Conservation (phyloP, 2,329 filamentous ascomycete genomes). For the Fusarium sp. region DNA sequence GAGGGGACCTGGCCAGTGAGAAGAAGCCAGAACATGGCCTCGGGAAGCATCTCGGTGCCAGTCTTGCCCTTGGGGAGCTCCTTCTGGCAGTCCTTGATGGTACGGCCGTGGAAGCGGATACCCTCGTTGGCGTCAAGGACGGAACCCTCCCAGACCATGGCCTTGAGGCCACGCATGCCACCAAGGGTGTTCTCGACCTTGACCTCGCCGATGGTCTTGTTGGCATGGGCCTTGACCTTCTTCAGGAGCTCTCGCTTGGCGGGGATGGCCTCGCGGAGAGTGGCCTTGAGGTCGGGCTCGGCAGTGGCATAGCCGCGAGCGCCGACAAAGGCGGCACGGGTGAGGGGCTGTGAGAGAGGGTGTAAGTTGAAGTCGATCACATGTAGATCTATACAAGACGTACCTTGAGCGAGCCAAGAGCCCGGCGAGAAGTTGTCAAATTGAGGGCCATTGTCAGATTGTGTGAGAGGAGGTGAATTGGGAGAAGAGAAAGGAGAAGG, state of each 20-base stretch:
- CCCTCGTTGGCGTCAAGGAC: slow-evolving; percentile 97
- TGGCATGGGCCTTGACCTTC: slow-evolving; percentile 87
- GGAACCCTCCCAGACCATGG: slow-evolving; percentile 99
- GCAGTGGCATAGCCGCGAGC: slow-evolving; percentile 76
- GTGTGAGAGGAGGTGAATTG: not conserved
- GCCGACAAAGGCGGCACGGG: slow-evolving; percentile 49
- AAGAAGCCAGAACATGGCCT: slow-evolving; percentile 99
- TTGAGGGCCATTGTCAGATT: slow-evolving; percentile 70
- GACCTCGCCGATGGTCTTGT: slow-evolving; percentile 89
- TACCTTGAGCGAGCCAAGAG: slow-evolving; percentile 74
- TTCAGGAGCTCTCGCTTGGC: slow-evolving; percentile 94
- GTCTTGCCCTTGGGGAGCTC: slow-evolving; percentile 92
- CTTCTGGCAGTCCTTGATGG: slow-evolving; percentile 97
- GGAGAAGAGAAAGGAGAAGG: slow-evolving; percentile 4
- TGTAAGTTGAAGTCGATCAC: slow-evolving; percentile 14
- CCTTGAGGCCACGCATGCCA: slow-evolving; percentile 96
- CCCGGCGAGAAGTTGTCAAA: slow-evolving; percentile 70
- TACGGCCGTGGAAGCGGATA: slow-evolving; percentile 97
- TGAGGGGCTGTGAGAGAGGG: slow-evolving; percentile 41
- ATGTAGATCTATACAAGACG: slow-evolving; percentile 34
- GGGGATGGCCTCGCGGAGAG: slow-evolving; percentile 85
- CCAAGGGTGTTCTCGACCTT: slow-evolving; percentile 95
- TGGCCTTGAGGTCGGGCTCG: slow-evolving; percentile 90
- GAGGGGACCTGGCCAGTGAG: slow-evolving; percentile 93
- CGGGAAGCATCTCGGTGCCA: slow-evolving; percentile 96